Evolutionary conservation across 2,329 filamentous ascomycete genomes (phyloP).

Genomic region (Phaeoacremonium minimum): DNA sequence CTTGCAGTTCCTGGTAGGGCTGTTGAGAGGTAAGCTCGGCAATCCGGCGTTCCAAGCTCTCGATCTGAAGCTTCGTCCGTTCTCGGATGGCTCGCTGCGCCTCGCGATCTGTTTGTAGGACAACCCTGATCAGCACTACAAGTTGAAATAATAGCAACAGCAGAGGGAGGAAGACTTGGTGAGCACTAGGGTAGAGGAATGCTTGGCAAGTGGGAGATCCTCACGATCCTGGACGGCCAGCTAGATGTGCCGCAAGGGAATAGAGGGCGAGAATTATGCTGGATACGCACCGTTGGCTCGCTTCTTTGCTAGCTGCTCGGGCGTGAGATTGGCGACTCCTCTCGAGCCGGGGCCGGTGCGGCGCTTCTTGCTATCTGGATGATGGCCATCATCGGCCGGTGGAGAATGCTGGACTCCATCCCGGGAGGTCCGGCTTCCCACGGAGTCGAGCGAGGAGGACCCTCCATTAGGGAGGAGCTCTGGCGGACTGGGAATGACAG

Average conservation of each 20-base stretch:
- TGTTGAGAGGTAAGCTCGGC: constrained; percentile 73
- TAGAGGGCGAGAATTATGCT: background rate
- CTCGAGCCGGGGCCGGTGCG: constrained; percentile 38
- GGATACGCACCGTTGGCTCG: constrained; percentile 49
- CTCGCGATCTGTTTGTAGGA: constrained; percentile 60
- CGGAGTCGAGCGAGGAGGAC: no score
- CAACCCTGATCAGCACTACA: constrained; percentile 6
- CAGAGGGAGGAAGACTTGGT: no score
- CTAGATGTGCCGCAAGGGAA: no score
- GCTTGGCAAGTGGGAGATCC: no score
- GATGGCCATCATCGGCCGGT: background rate
- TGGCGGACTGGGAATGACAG: no score
- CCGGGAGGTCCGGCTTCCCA: no score
- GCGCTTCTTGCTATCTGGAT: constrained; percentile 33
- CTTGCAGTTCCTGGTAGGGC: constrained; percentile 79
- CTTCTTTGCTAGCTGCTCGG: constrained; percentile 70
- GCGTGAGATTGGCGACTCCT: constrained; percentile 61
- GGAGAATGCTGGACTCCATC: background rate
- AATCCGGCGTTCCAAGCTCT: constrained; percentile 67
- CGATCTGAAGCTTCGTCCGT: constrained; percentile 76
- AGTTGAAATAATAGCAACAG: no score
- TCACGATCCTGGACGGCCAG: no score
- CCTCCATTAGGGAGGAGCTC: no score
- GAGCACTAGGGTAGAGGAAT: no score
- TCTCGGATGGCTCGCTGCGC: constrained; percentile 82